Evolutionary conservation across 306 rosid species (phyloP), one percentile per base, ranked within the genome.

Genomic region (Glycine latifolia): DNA sequence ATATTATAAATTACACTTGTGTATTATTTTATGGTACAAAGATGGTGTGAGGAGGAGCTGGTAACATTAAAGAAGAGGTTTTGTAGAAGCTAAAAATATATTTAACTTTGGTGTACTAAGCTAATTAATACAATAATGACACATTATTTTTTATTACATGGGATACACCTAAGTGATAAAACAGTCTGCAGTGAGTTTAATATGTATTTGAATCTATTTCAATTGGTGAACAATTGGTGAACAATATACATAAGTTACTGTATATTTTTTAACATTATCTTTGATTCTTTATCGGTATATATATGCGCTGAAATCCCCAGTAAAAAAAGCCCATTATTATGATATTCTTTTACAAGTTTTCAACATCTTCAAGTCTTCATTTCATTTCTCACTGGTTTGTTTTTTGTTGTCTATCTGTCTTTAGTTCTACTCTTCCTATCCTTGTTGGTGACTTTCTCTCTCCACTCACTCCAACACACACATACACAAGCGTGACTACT

Each of bases 341-440:
- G 65, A 58, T 17, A n/a, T 58, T 58, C 13, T 58, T 58, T 58
- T 17, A 17, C 65, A 58, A 58, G 65, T 58, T 43, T 58, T 16
- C 65, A 56, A 10, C 31, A 26, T 7, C 10, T 17, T 58, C 65
- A 56, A 2, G 26, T 15, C 6, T 66, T 39, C 1, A 12, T 62
- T 63, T 63, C 20, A 54, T n/a, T 41, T 41, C 6, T 14, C 8
- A 37, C 2, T 50, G 16, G 73, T 68, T 68, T n/a, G 12, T 67
- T 4, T 47, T 8, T 12, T 5, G 6, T 11, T 63, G 47, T 62
- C 10, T 62, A 63, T 35, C 69, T 63, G 75, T 70, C 75, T 48
- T 70, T 48, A 26, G 59, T 7, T 70, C 46, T 70, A 70, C 75
- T 70, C 75, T 70, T 47, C 3, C 6, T 70, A 58, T 47, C 56